Percentiles rank a stretch among this genome's conserved stretches.
phyloP scores from a whole-genome alignment of 1,139 yeast species.

The Yamadazyma aaseri region DNA sequence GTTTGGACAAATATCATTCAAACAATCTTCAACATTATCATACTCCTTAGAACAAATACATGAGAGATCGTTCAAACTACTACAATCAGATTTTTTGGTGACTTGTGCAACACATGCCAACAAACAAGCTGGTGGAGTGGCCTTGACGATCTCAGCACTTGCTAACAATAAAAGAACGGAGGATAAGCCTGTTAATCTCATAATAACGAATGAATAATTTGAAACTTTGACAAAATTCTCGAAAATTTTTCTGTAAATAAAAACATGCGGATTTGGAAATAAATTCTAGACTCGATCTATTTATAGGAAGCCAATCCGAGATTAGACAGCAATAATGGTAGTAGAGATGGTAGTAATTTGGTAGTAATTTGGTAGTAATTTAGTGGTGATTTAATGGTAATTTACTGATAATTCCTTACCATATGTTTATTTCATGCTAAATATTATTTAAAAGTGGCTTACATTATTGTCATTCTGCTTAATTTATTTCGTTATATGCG shows the following conservation, averaged over 20 bases:
- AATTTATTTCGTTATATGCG: no score
- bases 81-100: conserved; percentile 53
- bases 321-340: no score
- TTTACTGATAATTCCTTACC: neutral
- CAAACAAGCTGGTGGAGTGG: conserved; percentile 87
- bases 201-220: conserved; percentile 5
- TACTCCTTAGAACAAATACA: conserved; percentile 65
- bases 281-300: conserved; percentile 1
- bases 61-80: conserved; percentile 55
- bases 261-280: conserved; percentile 1
- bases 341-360: neutral
- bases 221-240: conserved; percentile 3
- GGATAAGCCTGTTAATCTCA: conserved; percentile 11
- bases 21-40: conserved; percentile 54
- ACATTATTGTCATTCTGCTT: no score
- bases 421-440: no score
- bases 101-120: conserved; percentile 83
- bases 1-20: conserved; percentile 63
- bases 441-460: no score
- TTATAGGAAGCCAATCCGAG: no score
- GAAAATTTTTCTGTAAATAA: conserved; percentile 6
- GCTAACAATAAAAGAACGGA: conserved; percentile 29
- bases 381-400: neutral
- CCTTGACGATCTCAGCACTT: conserved; percentile 54
- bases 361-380: neutral